phyloP scores from a whole-genome alignment of 495 filamentous ascomycete species.

The Rhizodiscina lignyota region DNA sequence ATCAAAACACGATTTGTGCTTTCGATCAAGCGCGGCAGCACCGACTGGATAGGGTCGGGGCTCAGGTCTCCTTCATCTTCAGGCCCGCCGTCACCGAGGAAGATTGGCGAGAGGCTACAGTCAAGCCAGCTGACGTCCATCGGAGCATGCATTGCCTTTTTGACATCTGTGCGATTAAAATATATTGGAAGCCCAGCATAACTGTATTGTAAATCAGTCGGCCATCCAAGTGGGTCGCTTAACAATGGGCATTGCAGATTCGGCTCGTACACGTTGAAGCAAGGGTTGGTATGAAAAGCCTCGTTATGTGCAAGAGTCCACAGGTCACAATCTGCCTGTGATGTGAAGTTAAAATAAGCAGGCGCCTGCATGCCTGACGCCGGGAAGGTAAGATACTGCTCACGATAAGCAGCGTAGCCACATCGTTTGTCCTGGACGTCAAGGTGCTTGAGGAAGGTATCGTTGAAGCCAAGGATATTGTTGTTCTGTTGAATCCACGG shows the following conservation, averaged over 20 bases:
- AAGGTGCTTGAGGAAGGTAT: slow-evolving; percentile 31
- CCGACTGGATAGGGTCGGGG: slow-evolving; percentile 14
- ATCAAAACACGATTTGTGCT: slow-evolving; percentile 51
- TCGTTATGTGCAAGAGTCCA: slow-evolving; percentile 32
- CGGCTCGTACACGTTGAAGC: slow-evolving; percentile 44
- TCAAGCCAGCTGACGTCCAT: slow-evolving; percentile 17
- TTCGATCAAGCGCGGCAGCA: slow-evolving; percentile 58
- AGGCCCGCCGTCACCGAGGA: slow-evolving; percentile 22
- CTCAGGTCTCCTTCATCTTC: slow-evolving; percentile 12
- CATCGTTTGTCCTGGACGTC: slow-evolving; percentile 33
- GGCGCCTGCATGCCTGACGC: slow-evolving; percentile 19
- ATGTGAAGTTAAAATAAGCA: too few relatives aligned
- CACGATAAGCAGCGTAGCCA: slow-evolving; percentile 37
- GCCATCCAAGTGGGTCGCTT: slow-evolving; percentile 32
- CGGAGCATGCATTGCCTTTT: slow-evolving; percentile 41
- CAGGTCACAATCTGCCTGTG: slow-evolving; percentile 30
- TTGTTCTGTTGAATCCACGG: slow-evolving; percentile 32
- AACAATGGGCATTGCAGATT: slow-evolving; percentile 27
- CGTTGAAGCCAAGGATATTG: slow-evolving; percentile 41
- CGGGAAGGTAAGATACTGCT: slow-evolving; percentile 41
- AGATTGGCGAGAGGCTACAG: slow-evolving; percentile 27
- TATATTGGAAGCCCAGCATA: too few relatives aligned
- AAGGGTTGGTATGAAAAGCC: slow-evolving; percentile 35
- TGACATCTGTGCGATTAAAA: slow-evolving; percentile 41
- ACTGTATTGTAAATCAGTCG: too few relatives aligned